phyloP scores from a whole-genome alignment of 768 basidiomycete genomes.

The Leccinum broughii region DNA sequence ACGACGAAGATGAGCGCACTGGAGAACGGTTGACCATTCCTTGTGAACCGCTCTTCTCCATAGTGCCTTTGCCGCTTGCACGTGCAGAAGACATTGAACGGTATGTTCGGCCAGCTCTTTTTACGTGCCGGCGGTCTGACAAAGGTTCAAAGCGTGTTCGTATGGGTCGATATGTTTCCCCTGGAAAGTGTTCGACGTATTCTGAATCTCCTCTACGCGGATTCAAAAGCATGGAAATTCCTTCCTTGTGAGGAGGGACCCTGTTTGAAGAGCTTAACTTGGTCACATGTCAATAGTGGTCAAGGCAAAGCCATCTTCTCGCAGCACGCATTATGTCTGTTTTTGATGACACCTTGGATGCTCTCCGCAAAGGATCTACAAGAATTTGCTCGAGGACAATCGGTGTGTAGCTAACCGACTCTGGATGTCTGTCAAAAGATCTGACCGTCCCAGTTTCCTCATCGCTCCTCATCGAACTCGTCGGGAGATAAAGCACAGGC shows the following conservation, averaged over 20 bases:
- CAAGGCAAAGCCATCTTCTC: slow-evolving; percentile 13
- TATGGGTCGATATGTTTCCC: slow-evolving; percentile 54
- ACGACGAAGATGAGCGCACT: slow-evolving; percentile 40
- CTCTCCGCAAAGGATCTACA: slow-evolving; percentile 36
- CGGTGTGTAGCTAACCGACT: slow-evolving; percentile 14
- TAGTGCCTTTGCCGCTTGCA: slow-evolving; percentile 35
- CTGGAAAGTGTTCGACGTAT: slow-evolving; percentile 49
- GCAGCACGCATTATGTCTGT: slow-evolving; percentile 28
- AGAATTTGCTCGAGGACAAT: slow-evolving; percentile 30
- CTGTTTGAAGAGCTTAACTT: slow-evolving; percentile 28
- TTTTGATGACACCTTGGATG: slow-evolving; percentile 43
- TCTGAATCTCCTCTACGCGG: slow-evolving; percentile 34
- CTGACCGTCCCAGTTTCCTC: slow-evolving; percentile 22
- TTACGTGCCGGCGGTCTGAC: slow-evolving; percentile 2
- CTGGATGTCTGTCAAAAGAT: not conserved
- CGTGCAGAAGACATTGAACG: slow-evolving; percentile 44
- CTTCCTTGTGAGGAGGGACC: slow-evolving; percentile 22
- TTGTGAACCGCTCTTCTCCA: slow-evolving; percentile 39
- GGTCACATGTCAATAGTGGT: slow-evolving; percentile 24
- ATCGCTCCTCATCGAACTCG: slow-evolving; percentile 10
- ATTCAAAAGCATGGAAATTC: slow-evolving; percentile 33
- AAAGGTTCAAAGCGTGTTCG: slow-evolving; percentile 37
- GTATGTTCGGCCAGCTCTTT: slow-evolving; percentile 30
- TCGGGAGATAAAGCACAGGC: slow-evolving; percentile 1
- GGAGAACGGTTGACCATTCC: slow-evolving; percentile 47